A percentile compares a stretch with the other conserved stretches of the same genome.
phyloP scores from a whole-genome alignment of 75 land plant species.

The Sequoia sempervirens region DNA sequence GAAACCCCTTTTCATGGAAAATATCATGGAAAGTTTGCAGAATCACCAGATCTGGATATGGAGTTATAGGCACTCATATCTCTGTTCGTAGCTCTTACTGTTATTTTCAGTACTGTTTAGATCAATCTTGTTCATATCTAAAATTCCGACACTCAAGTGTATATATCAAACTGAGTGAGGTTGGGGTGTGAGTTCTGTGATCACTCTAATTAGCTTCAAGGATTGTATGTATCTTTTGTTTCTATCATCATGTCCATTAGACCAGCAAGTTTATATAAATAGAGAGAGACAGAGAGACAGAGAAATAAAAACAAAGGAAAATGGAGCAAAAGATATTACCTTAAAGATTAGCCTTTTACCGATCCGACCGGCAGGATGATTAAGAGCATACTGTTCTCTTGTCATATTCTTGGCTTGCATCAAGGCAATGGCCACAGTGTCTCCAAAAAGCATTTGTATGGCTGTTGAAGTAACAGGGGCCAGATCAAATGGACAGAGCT shows the following conservation, averaged over 20 bases:
- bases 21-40: too few species aligned
- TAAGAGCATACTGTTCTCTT: constrained; percentile 82
- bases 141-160: too few species aligned
- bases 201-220: too few species aligned
- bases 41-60: too few species aligned
- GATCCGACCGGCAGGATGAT: constrained; percentile 95
- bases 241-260: background rate
- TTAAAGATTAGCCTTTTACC: constrained; percentile 92
- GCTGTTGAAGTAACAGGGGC: constrained; percentile 97
- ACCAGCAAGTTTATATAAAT: background rate
- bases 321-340: constrained; percentile 24
- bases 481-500: constrained; percentile 92
- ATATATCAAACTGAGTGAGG: too few species aligned
- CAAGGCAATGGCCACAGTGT: constrained; percentile 88
- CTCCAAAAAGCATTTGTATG: constrained; percentile 98
- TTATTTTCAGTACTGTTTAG: too few species aligned
- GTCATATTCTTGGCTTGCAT: constrained; percentile 87
- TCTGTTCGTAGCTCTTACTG: too few species aligned
- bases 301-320: background rate
- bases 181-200: too few species aligned
- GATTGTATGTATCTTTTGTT: too few species aligned
- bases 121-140: too few species aligned
- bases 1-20: too few species aligned
- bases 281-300: background rate
- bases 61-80: too few species aligned